Evolutionary conservation across 169 alveolate genomes (phyloP).

Genomic region (Theileria sp.): DNA sequence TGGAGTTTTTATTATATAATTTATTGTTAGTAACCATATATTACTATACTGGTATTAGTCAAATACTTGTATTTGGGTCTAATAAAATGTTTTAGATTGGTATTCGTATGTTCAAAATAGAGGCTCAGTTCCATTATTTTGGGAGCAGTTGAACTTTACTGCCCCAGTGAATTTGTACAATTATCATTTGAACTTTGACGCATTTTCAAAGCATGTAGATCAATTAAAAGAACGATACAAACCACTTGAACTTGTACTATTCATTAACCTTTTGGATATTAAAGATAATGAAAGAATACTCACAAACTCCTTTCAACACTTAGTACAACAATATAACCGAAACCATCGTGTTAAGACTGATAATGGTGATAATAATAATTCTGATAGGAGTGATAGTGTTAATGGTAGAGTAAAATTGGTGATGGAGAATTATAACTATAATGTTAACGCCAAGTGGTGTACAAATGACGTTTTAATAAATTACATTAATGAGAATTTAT

Average conservation of each 20-base stretch:
- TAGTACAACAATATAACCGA: conserved; percentile 11
- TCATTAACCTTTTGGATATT: conserved; percentile 73
- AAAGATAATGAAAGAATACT: conserved; percentile 73
- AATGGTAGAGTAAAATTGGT: conserved; percentile 9
- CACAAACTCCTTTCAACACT: conserved; percentile 65
- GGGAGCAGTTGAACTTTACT: conserved; percentile 90
- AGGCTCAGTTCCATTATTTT: conserved; percentile 96
- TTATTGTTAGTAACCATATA: no score
- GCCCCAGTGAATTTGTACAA: conserved; percentile 36
- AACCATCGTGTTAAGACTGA: conserved; percentile 34
- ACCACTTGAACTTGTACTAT: conserved; percentile 52
- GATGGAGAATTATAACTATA: conserved; percentile 46
- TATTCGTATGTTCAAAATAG: conserved; percentile 69
- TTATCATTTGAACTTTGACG: conserved; percentile 7
- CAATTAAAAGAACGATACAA: conserved; percentile 73
- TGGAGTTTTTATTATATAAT: conserved; percentile 54
- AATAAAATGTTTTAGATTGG: conserved; percentile 26
- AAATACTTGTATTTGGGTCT: neutral
- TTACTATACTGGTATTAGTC: no score
- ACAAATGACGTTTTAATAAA: conserved; percentile 60
- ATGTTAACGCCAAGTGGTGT: conserved; percentile 64
- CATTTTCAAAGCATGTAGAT: conserved; percentile 45
- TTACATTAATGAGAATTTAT: conserved; percentile 37
- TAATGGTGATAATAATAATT: neutral
- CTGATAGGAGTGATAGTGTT: neutral